phyloP scores from a whole-genome alignment of 2,329 filamentous ascomycete genomes.

The Ascochyta viciae-villosae region DNA sequence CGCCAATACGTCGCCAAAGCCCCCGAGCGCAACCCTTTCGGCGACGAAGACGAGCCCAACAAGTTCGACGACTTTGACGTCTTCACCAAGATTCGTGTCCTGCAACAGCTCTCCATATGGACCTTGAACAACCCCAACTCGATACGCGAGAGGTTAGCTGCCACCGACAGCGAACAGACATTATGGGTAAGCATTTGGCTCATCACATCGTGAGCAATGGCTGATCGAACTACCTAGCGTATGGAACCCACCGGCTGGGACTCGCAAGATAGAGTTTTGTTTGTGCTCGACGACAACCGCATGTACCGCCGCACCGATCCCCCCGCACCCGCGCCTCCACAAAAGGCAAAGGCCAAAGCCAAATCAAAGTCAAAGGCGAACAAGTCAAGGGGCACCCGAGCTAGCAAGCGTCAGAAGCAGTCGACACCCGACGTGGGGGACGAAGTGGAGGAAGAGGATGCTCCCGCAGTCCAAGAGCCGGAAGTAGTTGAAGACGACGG shows the following conservation, averaged over 20 bases:
- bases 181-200: constrained; percentile 72
- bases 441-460: constrained; percentile 48
- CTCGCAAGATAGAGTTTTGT: constrained; percentile 83
- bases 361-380: constrained; percentile 62
- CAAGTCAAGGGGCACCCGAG: constrained; percentile 63
- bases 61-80: constrained; percentile 84
- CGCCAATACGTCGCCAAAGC: constrained; percentile 87
- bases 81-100: constrained; percentile 79
- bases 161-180: constrained; percentile 81
- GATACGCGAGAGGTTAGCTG: constrained; percentile 84
- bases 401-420: constrained; percentile 74
- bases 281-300: constrained; percentile 90
- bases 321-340: constrained; percentile 63
- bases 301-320: constrained; percentile 88
- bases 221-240: constrained; percentile 50
- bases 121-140: constrained; percentile 86
- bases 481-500: constrained; percentile 62
- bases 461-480: constrained; percentile 41
- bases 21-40: constrained; percentile 83
- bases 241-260: constrained; percentile 92
- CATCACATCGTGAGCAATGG: neutral
- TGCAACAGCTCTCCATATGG: constrained; percentile 91
- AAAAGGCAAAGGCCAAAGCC: constrained; percentile 56
- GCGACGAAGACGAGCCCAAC: constrained; percentile 72
- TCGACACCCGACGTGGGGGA: constrained; percentile 55